Evolutionary conservation across 345 rosid genomes (phyloP).

Genomic region (Eutrema japonicum): DNA sequence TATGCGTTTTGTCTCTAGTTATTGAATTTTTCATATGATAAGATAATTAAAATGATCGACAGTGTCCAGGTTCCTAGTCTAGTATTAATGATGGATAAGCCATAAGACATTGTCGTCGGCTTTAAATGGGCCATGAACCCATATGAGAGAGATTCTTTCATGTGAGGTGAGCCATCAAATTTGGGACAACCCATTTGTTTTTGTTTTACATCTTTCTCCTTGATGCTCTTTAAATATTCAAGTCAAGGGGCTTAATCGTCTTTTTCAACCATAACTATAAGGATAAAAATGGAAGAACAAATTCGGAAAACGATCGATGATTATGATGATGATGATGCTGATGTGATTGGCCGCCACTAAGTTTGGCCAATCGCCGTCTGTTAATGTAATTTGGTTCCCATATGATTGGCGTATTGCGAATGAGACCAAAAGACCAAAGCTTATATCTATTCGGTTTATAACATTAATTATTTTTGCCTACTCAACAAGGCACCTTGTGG

Average conservation of each 20-base stretch:
- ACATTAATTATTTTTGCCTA: constrained; percentile 36
- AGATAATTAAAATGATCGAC: constrained; percentile 23
- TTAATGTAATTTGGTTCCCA: constrained; percentile 35
- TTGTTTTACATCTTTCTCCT: constrained; percentile 5
- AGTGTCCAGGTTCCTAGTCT: constrained; percentile 41
- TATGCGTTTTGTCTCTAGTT: too few relatives aligned
- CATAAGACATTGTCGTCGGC: constrained; percentile 38
- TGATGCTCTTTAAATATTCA: not conserved
- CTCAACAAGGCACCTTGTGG: constrained; percentile 40
- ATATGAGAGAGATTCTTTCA: constrained; percentile 25
- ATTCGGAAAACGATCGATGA: not conserved
- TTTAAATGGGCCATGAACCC: constrained; percentile 43
- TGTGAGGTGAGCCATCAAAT: constrained; percentile 44
- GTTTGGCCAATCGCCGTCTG: constrained; percentile 33
- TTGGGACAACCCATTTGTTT: constrained; percentile 28
- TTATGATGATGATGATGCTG: constrained; percentile 12
- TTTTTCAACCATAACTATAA: not conserved
- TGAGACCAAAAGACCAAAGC: constrained; percentile 33
- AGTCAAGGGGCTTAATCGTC: constrained; percentile 26
- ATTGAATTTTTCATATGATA: not conserved
- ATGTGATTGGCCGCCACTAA: constrained; percentile 39
- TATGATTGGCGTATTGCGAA: constrained; percentile 41
- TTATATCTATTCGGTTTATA: constrained; percentile 19
- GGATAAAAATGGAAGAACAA: constrained; percentile 7
- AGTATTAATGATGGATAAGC: constrained; percentile 31